These are phyloP conservation scores for Gaultheria prostrata DNA, from an alignment of 148 eudicot genomes.

Conservation along the genomic window DNA sequence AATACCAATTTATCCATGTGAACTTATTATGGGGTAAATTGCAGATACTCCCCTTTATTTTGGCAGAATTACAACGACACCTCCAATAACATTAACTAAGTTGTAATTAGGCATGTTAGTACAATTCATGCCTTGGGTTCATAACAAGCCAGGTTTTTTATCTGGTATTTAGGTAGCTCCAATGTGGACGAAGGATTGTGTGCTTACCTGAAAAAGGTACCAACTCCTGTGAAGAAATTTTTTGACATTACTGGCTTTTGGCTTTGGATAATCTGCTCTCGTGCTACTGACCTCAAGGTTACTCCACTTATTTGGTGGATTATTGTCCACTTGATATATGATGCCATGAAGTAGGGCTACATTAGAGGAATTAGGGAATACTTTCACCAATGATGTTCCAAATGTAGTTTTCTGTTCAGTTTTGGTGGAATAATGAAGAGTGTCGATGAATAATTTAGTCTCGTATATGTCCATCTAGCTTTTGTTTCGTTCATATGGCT, in stretches of 20 bases:
- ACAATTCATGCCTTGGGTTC: constrained; percentile 97
- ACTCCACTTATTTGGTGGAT: background rate
- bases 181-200: constrained; percentile 97
- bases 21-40: no score
- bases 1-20: no score
- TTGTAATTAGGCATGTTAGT: no score
- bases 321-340: background rate
- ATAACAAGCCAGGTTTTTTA: constrained; percentile 84
- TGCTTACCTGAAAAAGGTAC: constrained; percentile 92
- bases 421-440: background rate
- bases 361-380: background rate
- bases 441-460: background rate
- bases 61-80: no score
- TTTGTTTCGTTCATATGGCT: no score
- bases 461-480: background rate
- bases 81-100: no score
- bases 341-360: background rate
- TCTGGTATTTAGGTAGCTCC: constrained; percentile 91
- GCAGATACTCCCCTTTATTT: no score
- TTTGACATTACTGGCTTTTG: background rate
- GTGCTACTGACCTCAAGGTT: background rate
- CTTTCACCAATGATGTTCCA: background rate
- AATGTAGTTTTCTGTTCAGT: background rate
- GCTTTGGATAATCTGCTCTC: background rate
- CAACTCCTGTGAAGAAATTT: background rate